phyloP scores from a whole-genome alignment of 1,139 yeast genomes.

The Yamadazyma sp. region DNA sequence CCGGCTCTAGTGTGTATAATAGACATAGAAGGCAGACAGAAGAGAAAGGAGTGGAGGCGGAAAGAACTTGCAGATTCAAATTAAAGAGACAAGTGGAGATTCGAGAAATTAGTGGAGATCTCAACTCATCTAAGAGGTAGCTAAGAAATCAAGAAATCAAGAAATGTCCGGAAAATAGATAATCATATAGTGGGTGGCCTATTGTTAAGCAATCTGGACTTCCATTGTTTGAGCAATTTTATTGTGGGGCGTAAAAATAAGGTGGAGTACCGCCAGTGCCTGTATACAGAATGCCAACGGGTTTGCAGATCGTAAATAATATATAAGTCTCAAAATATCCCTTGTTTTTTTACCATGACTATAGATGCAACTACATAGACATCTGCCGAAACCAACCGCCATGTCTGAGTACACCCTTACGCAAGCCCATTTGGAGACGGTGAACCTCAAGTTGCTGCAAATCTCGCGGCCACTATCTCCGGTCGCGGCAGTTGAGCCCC shows the following conservation, averaged over 20 bases:
- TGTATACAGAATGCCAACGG: neutral
- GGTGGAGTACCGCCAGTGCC: neutral
- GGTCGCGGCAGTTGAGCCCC: neutral
- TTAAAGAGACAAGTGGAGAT: no score
- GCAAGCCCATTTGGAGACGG: constrained; percentile 5
- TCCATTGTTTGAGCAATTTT: neutral
- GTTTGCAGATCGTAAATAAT: neutral
- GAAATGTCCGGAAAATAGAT: no score
- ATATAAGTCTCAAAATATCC: neutral
- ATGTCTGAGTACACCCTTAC: constrained; percentile 7
- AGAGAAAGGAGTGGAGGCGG: neutral
- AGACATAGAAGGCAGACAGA: neutral
- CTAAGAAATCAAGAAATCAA: no score
- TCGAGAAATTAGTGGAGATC: no score
- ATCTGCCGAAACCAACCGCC: neutral
- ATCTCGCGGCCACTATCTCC: neutral
- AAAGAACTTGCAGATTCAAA: neutral
- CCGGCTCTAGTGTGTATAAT: neutral
- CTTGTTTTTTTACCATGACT: neutral
- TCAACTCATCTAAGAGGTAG: no score
- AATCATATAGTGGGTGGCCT: no score
- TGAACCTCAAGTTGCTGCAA: constrained; percentile 6
- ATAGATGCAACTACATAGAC: neutral
- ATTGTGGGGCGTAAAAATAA: neutral
- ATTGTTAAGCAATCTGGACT: no score